Base-by-base conservation (phyloP, 495 filamentous ascomycete species). In the Penicillium lagena region DNA sequence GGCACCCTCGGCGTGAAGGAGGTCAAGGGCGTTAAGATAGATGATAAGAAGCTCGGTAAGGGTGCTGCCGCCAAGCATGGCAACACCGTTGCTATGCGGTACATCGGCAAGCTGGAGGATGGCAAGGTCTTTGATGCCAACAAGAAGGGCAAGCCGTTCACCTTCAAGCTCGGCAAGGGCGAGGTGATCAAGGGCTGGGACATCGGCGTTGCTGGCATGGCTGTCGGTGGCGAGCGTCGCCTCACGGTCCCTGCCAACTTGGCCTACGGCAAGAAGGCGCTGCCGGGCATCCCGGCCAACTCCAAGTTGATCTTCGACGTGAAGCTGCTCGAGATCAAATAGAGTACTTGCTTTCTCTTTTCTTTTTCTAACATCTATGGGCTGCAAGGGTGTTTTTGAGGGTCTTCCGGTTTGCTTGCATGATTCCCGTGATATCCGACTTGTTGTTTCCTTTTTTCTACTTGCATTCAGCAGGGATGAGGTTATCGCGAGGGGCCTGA, bases 171-270 rank as follows among this genome's bases (percentile, higher is more conserved):
- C 39, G 93, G 94, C 51, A 80, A 79, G 62, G 90, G 90, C 46
- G 88, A 96, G 60, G 93, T 99, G 52, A 97, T 99, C 73, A 90
- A 95, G 78, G 93, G 93, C 53, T 96, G 91, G 93, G 94, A 99
- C 62, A 81, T 96, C 49, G 93, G 93, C 64, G 70, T 99, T 50
- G 77, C 75, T 45, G 93, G 93, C 61, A 96, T 99, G 90, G 71
- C 84, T 42, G 80, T 87, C 45, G 90, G 93, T 64, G 89, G 89
- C 47, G 94, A 97, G 77, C 88, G 93, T 51, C 81, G 93, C 41
- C 78, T 99, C 59, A 86, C 77, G 40, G 86, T 99, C 57, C 93
- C 93, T 33, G 74, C 93, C 12, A 67, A 83, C 45, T 76, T 88
- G 13, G 94, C 82, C 44, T 97, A 99, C 62, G 93, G 93, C 66